Conservation (phyloP, 169 alveolate species). For the Cryptosporidium viatorum region DNA sequence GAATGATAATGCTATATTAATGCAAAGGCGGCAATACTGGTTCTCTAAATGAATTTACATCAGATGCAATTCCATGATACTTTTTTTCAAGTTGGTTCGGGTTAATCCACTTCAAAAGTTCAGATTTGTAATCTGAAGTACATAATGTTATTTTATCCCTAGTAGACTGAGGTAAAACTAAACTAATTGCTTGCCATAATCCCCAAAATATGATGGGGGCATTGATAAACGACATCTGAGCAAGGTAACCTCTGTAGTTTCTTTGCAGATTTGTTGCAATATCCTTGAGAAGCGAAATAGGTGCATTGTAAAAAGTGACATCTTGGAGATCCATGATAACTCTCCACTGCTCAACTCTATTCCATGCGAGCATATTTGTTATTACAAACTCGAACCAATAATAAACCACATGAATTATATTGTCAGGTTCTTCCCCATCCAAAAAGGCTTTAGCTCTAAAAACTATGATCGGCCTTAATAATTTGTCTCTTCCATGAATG, state of each 20-base stretch:
- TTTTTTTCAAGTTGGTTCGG: conserved; percentile 73
- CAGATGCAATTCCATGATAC: conserved; percentile 79
- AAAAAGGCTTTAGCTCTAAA: conserved; percentile 76
- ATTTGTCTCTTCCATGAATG: conserved; percentile 80
- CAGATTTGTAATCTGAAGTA: conserved; percentile 66
- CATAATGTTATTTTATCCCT: conserved; percentile 46
- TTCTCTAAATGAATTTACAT: conserved; percentile 74
- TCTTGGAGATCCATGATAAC: conserved; percentile 80
- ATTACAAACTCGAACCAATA: conserved; percentile 77
- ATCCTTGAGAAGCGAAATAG: conserved; percentile 78
- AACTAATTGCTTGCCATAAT: conserved; percentile 80
- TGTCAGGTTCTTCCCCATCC: conserved; percentile 65
- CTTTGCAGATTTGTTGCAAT: conserved; percentile 81
- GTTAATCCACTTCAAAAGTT: conserved; percentile 29
- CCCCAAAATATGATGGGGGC: conserved; percentile 81
- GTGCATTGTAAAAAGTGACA: conserved; percentile 77
- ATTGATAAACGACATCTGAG: conserved; percentile 79
- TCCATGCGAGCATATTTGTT: conserved; percentile 79
- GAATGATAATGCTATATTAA: neutral
- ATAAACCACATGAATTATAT: conserved; percentile 47
- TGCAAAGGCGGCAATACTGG: conserved; percentile 78
- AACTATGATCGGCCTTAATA: conserved; percentile 79
- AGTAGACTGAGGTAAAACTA: conserved; percentile 79
- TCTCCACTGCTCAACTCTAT: conserved; percentile 83
- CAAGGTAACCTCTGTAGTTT: conserved; percentile 80